phyloP scores from a whole-genome alignment of 2,329 filamentous ascomycete species.

The Xylariaceae sp. region DNA sequence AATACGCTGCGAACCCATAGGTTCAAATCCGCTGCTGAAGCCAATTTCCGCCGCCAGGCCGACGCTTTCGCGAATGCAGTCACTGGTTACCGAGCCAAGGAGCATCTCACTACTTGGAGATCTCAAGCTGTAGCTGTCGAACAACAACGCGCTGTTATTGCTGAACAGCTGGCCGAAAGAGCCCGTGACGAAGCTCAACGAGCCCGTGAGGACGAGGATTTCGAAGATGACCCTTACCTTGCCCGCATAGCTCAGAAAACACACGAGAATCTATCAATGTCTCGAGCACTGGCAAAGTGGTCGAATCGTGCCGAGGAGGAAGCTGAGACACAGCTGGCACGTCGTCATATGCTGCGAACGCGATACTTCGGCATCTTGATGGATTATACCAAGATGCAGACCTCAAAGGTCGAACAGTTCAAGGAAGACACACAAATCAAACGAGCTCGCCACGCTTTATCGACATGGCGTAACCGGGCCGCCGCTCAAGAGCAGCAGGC shows the following conservation, averaged over 20 bases:
- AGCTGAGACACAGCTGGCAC: slow-evolving; percentile 27
- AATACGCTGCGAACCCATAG: no score
- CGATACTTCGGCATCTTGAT: slow-evolving; percentile 32
- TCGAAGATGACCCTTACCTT: slow-evolving; percentile 22
- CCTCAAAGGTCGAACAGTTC: slow-evolving; percentile 23
- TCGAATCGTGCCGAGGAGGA: slow-evolving; percentile 30
- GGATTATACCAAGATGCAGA: slow-evolving; percentile 24
- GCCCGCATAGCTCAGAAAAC: slow-evolving; percentile 27
- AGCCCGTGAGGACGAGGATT: slow-evolving; percentile 10
- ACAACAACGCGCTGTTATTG: no score
- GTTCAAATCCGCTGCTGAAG: no score
- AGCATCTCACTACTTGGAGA: no score
- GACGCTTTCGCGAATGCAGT: no score
- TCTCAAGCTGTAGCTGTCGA: no score
- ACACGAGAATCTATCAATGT: slow-evolving; percentile 27
- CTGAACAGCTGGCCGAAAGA: no score
- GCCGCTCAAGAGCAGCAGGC: slow-evolving; percentile 17
- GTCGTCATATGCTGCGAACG: slow-evolving; percentile 32
- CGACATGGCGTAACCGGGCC: slow-evolving; percentile 20
- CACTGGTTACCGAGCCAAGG: no score
- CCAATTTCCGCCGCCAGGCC: no score
- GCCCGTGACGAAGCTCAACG: background rate
- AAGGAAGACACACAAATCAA: slow-evolving; percentile 15
- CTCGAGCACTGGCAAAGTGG: slow-evolving; percentile 28
- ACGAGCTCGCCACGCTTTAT: slow-evolving; percentile 12